Conservation (phyloP, 257 asterid species). For the Forsythia suspensa region DNA sequence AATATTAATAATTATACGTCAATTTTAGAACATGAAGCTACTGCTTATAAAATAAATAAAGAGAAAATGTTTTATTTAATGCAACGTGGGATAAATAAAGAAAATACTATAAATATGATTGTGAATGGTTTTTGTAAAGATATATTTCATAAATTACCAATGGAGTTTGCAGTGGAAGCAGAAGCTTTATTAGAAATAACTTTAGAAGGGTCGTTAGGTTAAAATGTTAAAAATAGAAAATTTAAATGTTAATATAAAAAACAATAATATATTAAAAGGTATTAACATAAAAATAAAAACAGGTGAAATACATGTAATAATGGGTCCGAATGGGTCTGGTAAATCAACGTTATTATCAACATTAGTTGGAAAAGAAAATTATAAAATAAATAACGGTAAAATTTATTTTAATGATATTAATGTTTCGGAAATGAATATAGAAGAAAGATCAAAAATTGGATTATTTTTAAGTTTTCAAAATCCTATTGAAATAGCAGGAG, state of each 20-base stretch:
- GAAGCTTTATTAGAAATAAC: slow-evolving; percentile 44
- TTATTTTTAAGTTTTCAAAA: background rate
- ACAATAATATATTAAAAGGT: background rate
- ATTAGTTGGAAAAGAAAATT: background rate
- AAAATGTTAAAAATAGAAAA: background rate
- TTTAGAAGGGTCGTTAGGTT: slow-evolving; percentile 53
- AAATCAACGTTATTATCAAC: no score
- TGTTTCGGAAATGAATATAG: background rate
- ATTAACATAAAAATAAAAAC: no score
- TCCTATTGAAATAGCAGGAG: background rate
- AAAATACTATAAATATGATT: slow-evolving; percentile 45
- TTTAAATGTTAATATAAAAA: no score
- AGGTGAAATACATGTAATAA: background rate
- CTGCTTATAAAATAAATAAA: slow-evolving; percentile 47
- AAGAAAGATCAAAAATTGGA: background rate
- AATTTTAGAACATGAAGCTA: slow-evolving; percentile 42
- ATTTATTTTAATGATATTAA: background rate
- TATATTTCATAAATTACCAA: slow-evolving; percentile 45
- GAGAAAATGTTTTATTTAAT: slow-evolving; percentile 47
- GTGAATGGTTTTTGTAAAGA: slow-evolving; percentile 45
- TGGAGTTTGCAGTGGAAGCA: slow-evolving; percentile 49
- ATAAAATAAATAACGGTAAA: background rate
- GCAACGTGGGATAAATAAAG: no score
- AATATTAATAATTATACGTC: slow-evolving; percentile 41
- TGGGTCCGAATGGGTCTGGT: background rate